phyloP scores from a whole-genome alignment of 2,329 filamentous ascomycete genomes.

The Thyridium curvatum region DNA sequence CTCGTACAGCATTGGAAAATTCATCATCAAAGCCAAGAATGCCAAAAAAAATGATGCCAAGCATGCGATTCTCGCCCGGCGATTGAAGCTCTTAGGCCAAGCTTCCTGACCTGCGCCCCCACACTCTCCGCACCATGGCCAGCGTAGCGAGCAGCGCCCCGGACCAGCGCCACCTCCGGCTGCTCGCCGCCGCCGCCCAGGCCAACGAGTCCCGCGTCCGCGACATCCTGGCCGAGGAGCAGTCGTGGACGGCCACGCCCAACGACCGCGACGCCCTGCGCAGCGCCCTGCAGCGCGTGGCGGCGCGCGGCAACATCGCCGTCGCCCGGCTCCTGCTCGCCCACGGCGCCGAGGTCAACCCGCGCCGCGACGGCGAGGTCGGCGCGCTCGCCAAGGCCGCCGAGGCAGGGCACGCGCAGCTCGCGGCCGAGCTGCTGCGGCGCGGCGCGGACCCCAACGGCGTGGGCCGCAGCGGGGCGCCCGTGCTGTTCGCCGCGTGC shows the following conservation, averaged over 20 bases:
- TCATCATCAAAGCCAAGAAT: too few relatives aligned
- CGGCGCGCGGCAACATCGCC: constrained; percentile 24
- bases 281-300: constrained; percentile 28
- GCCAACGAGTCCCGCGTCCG: constrained; percentile 28
- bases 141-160: constrained; percentile 30
- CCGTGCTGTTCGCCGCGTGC: constrained; percentile 27
- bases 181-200: constrained; percentile 27
- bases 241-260: constrained; percentile 20
- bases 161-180: constrained; percentile 26
- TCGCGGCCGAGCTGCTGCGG: constrained; percentile 25
- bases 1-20: too few relatives aligned
- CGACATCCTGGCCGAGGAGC: constrained; percentile 26
- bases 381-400: constrained; percentile 30
- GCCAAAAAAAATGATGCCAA: too few relatives aligned
- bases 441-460: constrained; percentile 24
- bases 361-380: constrained; percentile 24
- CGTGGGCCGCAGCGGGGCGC: constrained; percentile 21
- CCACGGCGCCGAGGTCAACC: constrained; percentile 27
- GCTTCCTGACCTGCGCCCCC: too few relatives aligned
- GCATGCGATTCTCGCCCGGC: too few relatives aligned
- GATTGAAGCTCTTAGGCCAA: too few relatives aligned
- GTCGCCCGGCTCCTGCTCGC: constrained; percentile 29
- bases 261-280: constrained; percentile 28
- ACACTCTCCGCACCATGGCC: too few relatives aligned
- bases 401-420: constrained; percentile 24